Percentiles rank a stretch among this genome's conserved stretches.
These are phyloP conservation scores for Aspergillus cavernicola DNA, from an alignment of 495 filamentous ascomycete genomes.

Conservation along the genomic window DNA sequence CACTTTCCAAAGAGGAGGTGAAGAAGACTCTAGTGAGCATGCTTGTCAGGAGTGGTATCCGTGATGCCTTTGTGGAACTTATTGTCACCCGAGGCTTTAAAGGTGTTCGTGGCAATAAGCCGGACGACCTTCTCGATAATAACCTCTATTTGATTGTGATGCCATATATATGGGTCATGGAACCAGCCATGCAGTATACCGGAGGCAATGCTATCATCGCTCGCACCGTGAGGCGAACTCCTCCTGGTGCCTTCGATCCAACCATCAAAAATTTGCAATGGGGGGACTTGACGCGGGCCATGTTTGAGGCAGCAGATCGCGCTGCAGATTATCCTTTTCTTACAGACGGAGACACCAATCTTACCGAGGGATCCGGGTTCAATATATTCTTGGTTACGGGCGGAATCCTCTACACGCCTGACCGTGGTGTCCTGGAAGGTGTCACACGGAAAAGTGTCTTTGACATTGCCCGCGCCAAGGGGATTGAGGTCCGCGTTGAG, in stretches of 20 bases:
- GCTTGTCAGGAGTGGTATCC: conserved; percentile 34
- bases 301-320: too few species aligned
- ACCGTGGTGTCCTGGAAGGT: too few species aligned
- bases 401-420: too few species aligned
- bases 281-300: too few species aligned
- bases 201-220: conserved; percentile 38
- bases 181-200: conserved; percentile 28
- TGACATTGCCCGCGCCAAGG: too few species aligned
- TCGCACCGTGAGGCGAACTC: conserved; percentile 33
- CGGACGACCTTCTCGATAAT: conserved; percentile 19
- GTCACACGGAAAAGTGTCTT: too few species aligned
- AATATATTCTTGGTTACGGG: too few species aligned
- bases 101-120: conserved; percentile 26
- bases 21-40: conserved; percentile 35
- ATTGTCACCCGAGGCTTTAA: conserved; percentile 39
- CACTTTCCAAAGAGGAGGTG: too few species aligned
- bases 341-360: too few species aligned
- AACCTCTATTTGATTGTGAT: conserved; percentile 37
- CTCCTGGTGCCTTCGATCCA: conserved; percentile 34
- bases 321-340: too few species aligned
- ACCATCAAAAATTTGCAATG: conserved; percentile 43
- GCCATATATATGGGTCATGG: conserved; percentile 39
- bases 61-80: conserved; percentile 37
- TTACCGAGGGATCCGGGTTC: too few species aligned
- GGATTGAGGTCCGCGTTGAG: too few species aligned